These are phyloP conservation scores for Arctium lappa DNA, from an alignment of 129 eudicot genomes.

Conservation along the genomic window DNA sequence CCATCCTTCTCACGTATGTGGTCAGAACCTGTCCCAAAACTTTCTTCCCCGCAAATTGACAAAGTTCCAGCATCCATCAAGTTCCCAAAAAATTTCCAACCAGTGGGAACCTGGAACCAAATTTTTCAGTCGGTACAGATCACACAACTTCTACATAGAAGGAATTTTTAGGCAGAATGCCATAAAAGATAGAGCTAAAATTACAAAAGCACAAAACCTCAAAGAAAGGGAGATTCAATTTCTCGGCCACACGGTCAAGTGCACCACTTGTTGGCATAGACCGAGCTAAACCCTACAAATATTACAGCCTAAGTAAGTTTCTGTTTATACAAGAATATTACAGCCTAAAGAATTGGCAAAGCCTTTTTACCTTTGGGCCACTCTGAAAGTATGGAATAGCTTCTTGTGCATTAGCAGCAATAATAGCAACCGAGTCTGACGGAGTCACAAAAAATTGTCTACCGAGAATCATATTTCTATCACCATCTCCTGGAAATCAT, in stretches of 20 bases:
- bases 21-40: slow-evolving; percentile 99
- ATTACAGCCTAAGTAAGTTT: not conserved
- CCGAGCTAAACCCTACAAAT: slow-evolving; percentile 92
- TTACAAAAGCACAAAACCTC: slow-evolving; percentile 52
- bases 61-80: slow-evolving; percentile 96
- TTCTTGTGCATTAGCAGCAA: slow-evolving; percentile 97
- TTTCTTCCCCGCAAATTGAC: slow-evolving; percentile 99
- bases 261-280: slow-evolving; percentile 99
- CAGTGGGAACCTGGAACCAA: slow-evolving; percentile 88
- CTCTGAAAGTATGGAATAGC: slow-evolving; percentile 81
- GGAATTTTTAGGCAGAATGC: not conserved
- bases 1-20: slow-evolving; percentile 99
- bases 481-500: slow-evolving; percentile 69
- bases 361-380: slow-evolving; percentile 70
- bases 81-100: slow-evolving; percentile 99
- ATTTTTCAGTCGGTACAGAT: not conserved
- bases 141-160: not conserved
- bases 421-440: slow-evolving; percentile 95
- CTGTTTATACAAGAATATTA: not conserved
- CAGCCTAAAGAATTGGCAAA: not conserved
- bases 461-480: slow-evolving; percentile 96
- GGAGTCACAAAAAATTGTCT: slow-evolving; percentile 88
- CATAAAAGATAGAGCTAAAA: not conserved
- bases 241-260: slow-evolving; percentile 91
- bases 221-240: slow-evolving; percentile 76